Base-by-base conservation (phyloP, 116 monocot genomes). In the Phalaenopsis hybrid region DNA sequence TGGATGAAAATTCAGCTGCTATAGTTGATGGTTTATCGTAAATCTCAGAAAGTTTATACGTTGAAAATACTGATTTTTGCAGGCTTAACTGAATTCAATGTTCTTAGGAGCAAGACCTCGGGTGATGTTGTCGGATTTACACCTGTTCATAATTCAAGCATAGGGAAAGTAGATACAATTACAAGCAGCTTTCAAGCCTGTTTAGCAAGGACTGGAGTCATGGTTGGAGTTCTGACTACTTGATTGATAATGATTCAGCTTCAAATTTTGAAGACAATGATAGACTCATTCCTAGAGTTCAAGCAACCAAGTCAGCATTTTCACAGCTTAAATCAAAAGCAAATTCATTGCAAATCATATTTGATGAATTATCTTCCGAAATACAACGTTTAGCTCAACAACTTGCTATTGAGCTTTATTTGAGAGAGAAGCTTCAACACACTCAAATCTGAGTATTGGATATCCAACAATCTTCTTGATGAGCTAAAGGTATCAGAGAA, bases 361-460 rank as follows among this genome's bases (percentile, higher is more conserved):
- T 89, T 41, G 83, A 88, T 78, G 89, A 89, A 80, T 78, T 95
- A 77, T 86, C 88, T 78, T 86, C 84, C 78, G 95, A 95, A 83
- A 95, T 89, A 61, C 86, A 92, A 78, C 86, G 46, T 46, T 78
- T 95, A 45, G 83, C 86, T 21, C 69, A 90, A 81, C 89, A 95
- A 74, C 88, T 93, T 76, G 72, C 70, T 65, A 41, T 81, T 34
- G 98, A 98, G 80, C 86, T 95, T 77, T 80, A 86, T 81, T 93
- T 87, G 48, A 88, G 92, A 68, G 88, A 93, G 86, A 84, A 85
- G 51, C 86, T 95, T n/a, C n/a, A 21, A n/a, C 74, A 68, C 82
- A 52, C 74, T 95, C 75, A 99, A 92, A 84, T 90, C 89, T 9
- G 95, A 99, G 83, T 93, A 89, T 76, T 88, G 78, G 67, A 93